Evolutionary conservation across 768 basidiomycete genomes (phyloP).

Genomic region (Albatrellus ellisii): DNA sequence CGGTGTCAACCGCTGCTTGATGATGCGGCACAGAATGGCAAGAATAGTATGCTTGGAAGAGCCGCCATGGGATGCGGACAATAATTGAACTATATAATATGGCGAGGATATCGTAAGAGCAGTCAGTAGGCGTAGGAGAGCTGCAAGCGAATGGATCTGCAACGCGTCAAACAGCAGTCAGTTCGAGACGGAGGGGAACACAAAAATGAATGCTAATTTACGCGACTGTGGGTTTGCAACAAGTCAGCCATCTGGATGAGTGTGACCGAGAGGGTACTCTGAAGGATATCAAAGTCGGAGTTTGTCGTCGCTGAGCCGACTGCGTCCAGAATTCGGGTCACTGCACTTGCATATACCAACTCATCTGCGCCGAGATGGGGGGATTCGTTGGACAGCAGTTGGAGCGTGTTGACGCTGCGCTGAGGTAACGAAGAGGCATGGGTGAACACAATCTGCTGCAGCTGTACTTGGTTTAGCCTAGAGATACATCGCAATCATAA

Average conservation of each 20-base stretch:
- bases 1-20: not conserved
- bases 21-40: not conserved
- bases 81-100: slow-evolving; percentile 3
- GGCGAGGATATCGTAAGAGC: slow-evolving; percentile 10
- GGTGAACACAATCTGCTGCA: slow-evolving; percentile 10
- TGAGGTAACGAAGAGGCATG: slow-evolving; percentile 4
- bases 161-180: not conserved
- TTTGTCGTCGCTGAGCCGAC: not conserved
- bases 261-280: slow-evolving; percentile 3
- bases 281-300: slow-evolving; percentile 3
- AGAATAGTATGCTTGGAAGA: not conserved
- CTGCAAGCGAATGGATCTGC: slow-evolving; percentile 7
- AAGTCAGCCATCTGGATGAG: slow-evolving; percentile 8
- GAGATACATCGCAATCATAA: not conserved
- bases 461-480: slow-evolving; percentile 3
- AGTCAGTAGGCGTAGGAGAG: slow-evolving; percentile 9
- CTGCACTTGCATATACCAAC: slow-evolving; percentile 3
- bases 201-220: slow-evolving; percentile 2
- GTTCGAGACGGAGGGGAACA: not conserved
- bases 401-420: slow-evolving; percentile 8
- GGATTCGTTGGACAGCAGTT: slow-evolving; percentile 8
- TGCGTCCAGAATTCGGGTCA: slow-evolving; percentile 8
- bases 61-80: not conserved
- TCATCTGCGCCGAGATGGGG: not conserved
- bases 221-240: slow-evolving; percentile 4